Evolutionary conservation across 352 stramenopile species (phyloP), one percentile per base, ranked within the genome.

Genomic region (Phytophthora multivora): DNA sequence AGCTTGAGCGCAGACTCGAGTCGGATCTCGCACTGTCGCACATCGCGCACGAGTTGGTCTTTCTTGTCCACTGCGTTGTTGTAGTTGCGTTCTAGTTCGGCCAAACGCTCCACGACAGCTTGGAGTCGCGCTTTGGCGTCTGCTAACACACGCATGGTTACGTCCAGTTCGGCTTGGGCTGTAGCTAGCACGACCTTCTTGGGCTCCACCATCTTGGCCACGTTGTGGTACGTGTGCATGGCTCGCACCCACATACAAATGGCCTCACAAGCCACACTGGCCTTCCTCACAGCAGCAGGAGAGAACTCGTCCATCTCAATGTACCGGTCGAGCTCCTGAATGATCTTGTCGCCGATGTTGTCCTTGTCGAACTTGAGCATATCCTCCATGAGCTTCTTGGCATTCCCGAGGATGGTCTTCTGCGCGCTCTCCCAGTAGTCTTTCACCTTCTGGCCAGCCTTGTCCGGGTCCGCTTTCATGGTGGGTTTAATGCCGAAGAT

Each of bases 191-290:
- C 85, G 9, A 95, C 62, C 30, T 96, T 95, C 83, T 98, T 98
- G 0, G 92, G 92, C 45, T 97, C 92, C n/a, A 98, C 92, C 62
- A 96, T 84, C 43, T 96, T 90, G 4, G 91, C 89, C 2, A 98
- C 86, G 26, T 91, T 93, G 68, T 97, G 79, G 67, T 97, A 98
- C 41, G 88, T 97, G 73, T 97, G 88, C 92, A 97, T 98, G 8
- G 92, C 92, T 10, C 91, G 83, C 8, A 96, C 89, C 92, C 92
- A 98, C 89, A 98, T 96, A 54, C 92, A 98, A 63, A 98, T 97
- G 4, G 92, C 92, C 48, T 96, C 91, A 48, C 92, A 98, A 1
- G 92, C 92, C 4, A 93, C 87, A 38, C 89, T 97, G 2, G 91
- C 91, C 59, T 97, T 97, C 26, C 91, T 83, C 25, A 97, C 90